These are phyloP conservation scores for Peronosclerospora sorghi DNA, from an alignment of 352 stramenopile species.

Conservation along the genomic window DNA sequence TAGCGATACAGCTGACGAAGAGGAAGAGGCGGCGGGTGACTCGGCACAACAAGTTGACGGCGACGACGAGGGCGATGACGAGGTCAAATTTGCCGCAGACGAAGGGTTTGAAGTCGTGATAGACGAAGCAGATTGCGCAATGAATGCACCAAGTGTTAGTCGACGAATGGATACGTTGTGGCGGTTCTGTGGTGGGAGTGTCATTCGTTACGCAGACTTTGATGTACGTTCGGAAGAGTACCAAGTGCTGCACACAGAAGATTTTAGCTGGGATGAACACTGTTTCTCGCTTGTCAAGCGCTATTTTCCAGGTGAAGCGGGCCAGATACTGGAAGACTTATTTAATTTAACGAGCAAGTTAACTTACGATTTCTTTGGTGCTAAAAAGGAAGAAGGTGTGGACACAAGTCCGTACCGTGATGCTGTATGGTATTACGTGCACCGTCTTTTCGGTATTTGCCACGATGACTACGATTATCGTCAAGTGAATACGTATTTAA, in stretches of 20 bases:
- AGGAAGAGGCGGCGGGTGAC: slow-evolving; percentile 27
- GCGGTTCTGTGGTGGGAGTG: slow-evolving; percentile 71
- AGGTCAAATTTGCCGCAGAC: slow-evolving; percentile 17
- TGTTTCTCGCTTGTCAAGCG: slow-evolving; percentile 78
- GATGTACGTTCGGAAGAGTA: slow-evolving; percentile 75
- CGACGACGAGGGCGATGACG: slow-evolving; percentile 17
- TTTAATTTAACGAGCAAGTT: slow-evolving; percentile 82
- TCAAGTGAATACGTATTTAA: slow-evolving; percentile 73
- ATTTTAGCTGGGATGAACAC: slow-evolving; percentile 85
- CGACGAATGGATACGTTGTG: slow-evolving; percentile 60
- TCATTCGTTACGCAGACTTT: slow-evolving; percentile 78
- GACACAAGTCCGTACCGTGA: slow-evolving; percentile 76
- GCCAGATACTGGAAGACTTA: slow-evolving; percentile 75
- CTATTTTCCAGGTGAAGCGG: slow-evolving; percentile 73
- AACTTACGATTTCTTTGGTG: slow-evolving; percentile 70
- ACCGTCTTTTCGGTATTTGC: slow-evolving; percentile 83
- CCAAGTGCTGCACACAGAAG: slow-evolving; percentile 75
- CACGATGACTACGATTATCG: slow-evolving; percentile 84
- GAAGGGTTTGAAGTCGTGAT: slow-evolving; percentile 48
- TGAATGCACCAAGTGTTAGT: slow-evolving; percentile 19
- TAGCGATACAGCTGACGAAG: slow-evolving; percentile 49
- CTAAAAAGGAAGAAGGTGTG: slow-evolving; percentile 40
- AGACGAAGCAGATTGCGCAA: slow-evolving; percentile 34
- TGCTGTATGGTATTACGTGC: slow-evolving; percentile 83
- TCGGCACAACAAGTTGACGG: slow-evolving; percentile 19